Evolutionary conservation across 345 rosid genomes (phyloP).

Genomic region (Linum trigynum): DNA sequence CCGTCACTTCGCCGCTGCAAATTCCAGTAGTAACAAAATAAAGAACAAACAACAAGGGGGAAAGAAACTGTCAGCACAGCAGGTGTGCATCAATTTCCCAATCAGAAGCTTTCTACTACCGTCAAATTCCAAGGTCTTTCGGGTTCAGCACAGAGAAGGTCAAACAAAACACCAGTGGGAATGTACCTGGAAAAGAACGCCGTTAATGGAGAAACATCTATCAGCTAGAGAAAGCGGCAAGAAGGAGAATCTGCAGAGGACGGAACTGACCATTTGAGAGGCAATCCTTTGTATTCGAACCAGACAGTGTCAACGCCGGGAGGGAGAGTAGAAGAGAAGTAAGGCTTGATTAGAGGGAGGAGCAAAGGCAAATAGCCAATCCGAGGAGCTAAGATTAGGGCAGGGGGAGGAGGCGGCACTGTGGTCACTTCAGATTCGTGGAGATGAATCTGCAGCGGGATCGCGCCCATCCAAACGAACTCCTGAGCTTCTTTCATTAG

Average conservation of each 20-base stretch:
- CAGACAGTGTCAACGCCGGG: slow-evolving; percentile 80
- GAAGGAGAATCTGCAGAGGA: neutral
- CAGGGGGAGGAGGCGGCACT: slow-evolving; percentile 77
- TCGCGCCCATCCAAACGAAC: slow-evolving; percentile 83
- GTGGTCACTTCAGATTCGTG: slow-evolving; percentile 83
- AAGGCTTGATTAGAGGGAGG: slow-evolving; percentile 53
- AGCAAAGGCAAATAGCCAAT: slow-evolving; percentile 80
- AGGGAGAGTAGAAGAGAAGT: slow-evolving; percentile 72
- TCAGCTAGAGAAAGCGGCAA: neutral
- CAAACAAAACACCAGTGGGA: slow-evolving; percentile 91
- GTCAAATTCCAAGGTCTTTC: slow-evolving; percentile 96
- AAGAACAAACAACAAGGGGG: neutral
- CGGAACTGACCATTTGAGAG: slow-evolving; percentile 61
- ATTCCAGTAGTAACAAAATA: neutral
- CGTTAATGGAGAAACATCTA: too few relatives aligned
- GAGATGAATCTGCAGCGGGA: slow-evolving; percentile 79
- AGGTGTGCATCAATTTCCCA: neutral
- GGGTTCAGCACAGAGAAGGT: slow-evolving; percentile 76
- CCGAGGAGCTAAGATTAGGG: slow-evolving; percentile 65
- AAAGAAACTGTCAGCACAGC: neutral
- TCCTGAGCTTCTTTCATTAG: slow-evolving; percentile 38
- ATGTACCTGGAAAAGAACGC: slow-evolving; percentile 44
- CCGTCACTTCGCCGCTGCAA: neutral
- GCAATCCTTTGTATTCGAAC: slow-evolving; percentile 88
- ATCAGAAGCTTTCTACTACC: slow-evolving; percentile 20